Evolutionary conservation across 371 early-diverging fungal genomes (phyloP).

Genomic region (Chytridium lagenaria): DNA sequence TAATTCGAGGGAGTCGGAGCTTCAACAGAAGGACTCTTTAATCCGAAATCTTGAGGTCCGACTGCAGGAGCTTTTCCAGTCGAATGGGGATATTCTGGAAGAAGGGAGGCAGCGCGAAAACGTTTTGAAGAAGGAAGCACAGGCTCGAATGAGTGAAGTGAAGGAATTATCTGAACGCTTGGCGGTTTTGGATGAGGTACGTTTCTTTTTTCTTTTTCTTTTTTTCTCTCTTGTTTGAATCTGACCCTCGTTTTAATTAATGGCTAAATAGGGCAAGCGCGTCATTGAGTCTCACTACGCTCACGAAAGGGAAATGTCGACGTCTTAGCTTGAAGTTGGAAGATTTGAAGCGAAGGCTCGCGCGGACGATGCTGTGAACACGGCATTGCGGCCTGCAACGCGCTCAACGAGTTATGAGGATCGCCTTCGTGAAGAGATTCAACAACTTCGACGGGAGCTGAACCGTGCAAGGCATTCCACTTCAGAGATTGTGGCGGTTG

Average conservation of each 20-base stretch:
- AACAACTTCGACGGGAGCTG: constrained; percentile 31
- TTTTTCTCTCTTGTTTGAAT: too few species aligned
- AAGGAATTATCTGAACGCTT: constrained; percentile 28
- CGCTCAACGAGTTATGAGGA: constrained; percentile 10
- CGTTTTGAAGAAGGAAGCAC: constrained; percentile 29
- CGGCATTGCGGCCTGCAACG: constrained; percentile 30
- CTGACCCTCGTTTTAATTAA: not conserved
- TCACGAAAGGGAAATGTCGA: constrained; percentile 29
- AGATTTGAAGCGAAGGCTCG: constrained; percentile 35
- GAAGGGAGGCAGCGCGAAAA: constrained; percentile 27
- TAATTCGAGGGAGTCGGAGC: constrained; percentile 26
- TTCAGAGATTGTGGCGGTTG: constrained; percentile 29
- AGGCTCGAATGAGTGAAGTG: constrained; percentile 27
- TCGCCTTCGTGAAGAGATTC: constrained; percentile 36
- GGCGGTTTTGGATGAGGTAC: constrained; percentile 27
- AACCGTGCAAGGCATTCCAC: constrained; percentile 32
- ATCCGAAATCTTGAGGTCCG: constrained; percentile 35
- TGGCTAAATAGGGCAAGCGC: not conserved
- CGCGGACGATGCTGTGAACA: constrained; percentile 40
- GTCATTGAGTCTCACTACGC: constrained; percentile 27
- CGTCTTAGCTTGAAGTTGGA: constrained; percentile 21
- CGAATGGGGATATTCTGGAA: constrained; percentile 4
- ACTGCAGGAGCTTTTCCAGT: constrained; percentile 39
- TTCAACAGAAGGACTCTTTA: constrained; percentile 29
- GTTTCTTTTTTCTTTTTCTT: too few species aligned